phyloP scores from a whole-genome alignment of 805 yeast genomes.

The Hyphopichia homilentoma region DNA sequence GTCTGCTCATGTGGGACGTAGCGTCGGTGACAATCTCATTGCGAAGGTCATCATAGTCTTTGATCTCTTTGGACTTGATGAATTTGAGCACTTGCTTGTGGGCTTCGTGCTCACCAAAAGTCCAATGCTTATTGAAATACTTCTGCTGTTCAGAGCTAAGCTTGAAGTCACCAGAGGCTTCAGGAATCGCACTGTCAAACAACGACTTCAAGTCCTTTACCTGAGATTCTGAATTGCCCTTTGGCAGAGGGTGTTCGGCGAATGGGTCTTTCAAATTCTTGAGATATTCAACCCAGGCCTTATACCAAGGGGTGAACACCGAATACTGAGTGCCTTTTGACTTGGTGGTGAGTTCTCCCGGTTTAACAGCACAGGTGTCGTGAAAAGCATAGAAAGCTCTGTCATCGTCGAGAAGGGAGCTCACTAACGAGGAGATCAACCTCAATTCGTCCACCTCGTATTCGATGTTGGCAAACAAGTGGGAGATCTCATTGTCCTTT shows the following conservation, averaged over 20 bases:
- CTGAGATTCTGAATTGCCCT: constrained; percentile 1
- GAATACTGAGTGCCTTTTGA: constrained; percentile 36
- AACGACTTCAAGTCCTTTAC: not conserved
- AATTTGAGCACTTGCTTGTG: constrained; percentile 13
- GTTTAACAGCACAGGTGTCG: constrained; percentile 41
- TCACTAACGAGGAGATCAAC: constrained; percentile 17
- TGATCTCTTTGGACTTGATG: constrained; percentile 18
- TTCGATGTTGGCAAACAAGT: constrained; percentile 35
- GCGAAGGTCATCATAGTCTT: constrained; percentile 28
- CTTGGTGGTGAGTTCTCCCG: constrained; percentile 31
- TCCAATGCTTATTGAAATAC: constrained; percentile 20
- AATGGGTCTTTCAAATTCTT: constrained; percentile 10
- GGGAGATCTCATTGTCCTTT: constrained; percentile 16
- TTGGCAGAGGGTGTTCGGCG: constrained; percentile 1
- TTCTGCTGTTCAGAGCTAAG: constrained; percentile 11
- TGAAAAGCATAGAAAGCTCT: constrained; percentile 26
- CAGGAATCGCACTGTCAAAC: constrained; percentile 3
- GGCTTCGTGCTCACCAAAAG: constrained; percentile 35
- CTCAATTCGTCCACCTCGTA: constrained; percentile 46
- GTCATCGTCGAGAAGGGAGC: constrained; percentile 9
- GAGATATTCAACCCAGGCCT: constrained; percentile 32
- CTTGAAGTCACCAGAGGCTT: not conserved
- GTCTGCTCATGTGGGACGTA: constrained; percentile 42
- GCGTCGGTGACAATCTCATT: constrained; percentile 25
- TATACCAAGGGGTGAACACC: constrained; percentile 44